Evolutionary conservation across 208 protist genomes (phyloP).

Genomic region (Endotrypanum monterogeii): DNA sequence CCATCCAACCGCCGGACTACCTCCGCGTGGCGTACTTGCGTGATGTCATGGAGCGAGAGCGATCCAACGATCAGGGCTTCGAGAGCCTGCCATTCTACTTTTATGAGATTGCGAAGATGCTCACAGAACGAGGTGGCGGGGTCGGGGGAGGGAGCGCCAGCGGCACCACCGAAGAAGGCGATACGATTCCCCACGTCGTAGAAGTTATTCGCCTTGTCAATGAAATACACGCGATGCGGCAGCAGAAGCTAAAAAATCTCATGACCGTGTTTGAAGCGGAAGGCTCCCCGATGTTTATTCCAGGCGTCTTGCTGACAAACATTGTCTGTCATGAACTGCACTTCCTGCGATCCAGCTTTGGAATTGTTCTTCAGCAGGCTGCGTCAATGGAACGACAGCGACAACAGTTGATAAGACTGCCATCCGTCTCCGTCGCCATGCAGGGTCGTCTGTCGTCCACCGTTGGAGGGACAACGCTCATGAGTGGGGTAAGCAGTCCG

Average conservation of each 20-base stretch:
- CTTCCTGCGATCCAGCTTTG: slow-evolving; percentile 75
- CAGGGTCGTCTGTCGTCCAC: slow-evolving; percentile 15
- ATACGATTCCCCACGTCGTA: slow-evolving; percentile 58
- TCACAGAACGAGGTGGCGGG: slow-evolving; percentile 34
- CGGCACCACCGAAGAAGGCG: slow-evolving; percentile 30
- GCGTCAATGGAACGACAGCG: slow-evolving; percentile 64
- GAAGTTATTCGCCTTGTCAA: slow-evolving; percentile 77
- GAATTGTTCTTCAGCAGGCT: slow-evolving; percentile 70
- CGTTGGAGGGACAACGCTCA: not conserved
- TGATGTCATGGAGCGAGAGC: slow-evolving; percentile 62
- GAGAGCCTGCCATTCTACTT: slow-evolving; percentile 87
- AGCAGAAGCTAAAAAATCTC: slow-evolving; percentile 79
- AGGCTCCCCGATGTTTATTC: slow-evolving; percentile 76
- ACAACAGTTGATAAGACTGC: slow-evolving; percentile 29
- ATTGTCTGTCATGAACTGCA: slow-evolving; percentile 84
- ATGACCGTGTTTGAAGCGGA: slow-evolving; percentile 83
- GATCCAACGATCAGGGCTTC: slow-evolving; percentile 69
- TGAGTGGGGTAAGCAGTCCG: slow-evolving; percentile 12
- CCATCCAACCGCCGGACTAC: slow-evolving; percentile 62
- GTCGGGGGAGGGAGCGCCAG: not conserved
- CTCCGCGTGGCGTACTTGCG: slow-evolving; percentile 56
- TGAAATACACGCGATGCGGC: slow-evolving; percentile 74
- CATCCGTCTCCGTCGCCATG: slow-evolving; percentile 12
- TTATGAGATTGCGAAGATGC: slow-evolving; percentile 78
- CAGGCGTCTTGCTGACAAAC: slow-evolving; percentile 86